Percentiles rank a stretch among this genome's conserved stretches.
Conservation (phyloP, 768 basidiomycete species). For the Boletus coccyginus region DNA sequence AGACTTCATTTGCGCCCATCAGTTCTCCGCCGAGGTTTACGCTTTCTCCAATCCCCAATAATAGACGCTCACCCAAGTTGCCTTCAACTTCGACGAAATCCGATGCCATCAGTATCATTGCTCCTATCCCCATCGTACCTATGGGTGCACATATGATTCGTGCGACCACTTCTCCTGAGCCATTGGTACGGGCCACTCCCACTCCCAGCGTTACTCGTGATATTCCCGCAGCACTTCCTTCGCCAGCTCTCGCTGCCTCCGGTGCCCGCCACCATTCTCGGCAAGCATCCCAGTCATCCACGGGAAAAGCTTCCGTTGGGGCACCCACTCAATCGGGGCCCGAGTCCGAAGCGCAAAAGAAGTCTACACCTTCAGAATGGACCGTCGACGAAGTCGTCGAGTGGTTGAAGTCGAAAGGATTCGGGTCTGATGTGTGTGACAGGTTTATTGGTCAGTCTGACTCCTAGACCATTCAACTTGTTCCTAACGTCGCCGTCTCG, state of each 20-base stretch:
- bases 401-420: conserved; percentile 83
- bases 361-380: conserved; percentile 68
- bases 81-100: conserved; percentile 29
- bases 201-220: conserved; percentile 25
- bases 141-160: conserved; percentile 20
- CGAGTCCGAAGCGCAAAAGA: conserved; percentile 25
- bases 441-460: conserved; percentile 76
- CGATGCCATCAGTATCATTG: conserved; percentile 20
- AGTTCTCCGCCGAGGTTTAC: conserved; percentile 18
- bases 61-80: conserved; percentile 20
- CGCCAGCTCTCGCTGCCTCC: conserved; percentile 27
- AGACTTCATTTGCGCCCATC: conserved; percentile 10
- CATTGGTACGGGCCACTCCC: conserved; percentile 19
- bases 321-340: conserved; percentile 17
- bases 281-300: conserved; percentile 38
- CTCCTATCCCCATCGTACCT: conserved; percentile 25
- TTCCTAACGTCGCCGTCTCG: conserved; percentile 1
- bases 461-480: neutral
- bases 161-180: conserved; percentile 20
- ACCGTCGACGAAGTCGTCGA: conserved; percentile 82
- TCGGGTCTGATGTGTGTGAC: conserved; percentile 76
- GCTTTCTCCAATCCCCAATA: conserved; percentile 18
- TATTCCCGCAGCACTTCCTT: conserved; percentile 30
- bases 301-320: conserved; percentile 22
- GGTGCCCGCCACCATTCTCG: conserved; percentile 25